phyloP scores from a whole-genome alignment of 768 basidiomycete species.

The Phlebiopsis flavidoalba region DNA sequence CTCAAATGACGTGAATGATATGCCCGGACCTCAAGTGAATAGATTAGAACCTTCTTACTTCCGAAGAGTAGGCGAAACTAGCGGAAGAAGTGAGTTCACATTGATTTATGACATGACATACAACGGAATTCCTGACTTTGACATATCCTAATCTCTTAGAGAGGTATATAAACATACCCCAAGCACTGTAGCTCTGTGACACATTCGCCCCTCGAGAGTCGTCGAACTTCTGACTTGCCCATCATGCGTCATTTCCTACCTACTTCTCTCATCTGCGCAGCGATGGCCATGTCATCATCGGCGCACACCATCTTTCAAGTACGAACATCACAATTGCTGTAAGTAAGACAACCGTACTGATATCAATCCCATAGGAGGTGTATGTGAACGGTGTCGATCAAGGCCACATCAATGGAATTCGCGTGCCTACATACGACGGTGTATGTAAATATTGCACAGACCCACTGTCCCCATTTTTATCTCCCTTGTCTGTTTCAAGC shows the following conservation, averaged over 20 bases:
- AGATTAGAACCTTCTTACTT: background rate
- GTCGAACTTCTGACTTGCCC: background rate
- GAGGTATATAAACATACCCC: background rate
- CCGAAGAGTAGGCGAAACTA: background rate
- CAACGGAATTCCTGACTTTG: background rate
- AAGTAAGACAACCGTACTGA: background rate
- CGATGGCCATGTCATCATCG: conserved; percentile 29
- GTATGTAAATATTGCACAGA: conserved; percentile 23
- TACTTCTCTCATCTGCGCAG: conserved; percentile 17
- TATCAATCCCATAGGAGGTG: conserved; percentile 29
- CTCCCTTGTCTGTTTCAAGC: conserved; percentile 25
- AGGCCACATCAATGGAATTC: conserved; percentile 40
- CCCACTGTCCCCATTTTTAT: background rate
- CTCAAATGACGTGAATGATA: background rate
- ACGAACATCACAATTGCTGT: conserved; percentile 8
- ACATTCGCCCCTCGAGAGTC: background rate
- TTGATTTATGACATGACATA: background rate
- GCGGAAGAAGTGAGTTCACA: background rate
- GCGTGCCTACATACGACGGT: conserved; percentile 43
- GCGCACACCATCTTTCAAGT: conserved; percentile 51
- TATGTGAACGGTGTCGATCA: conserved; percentile 49
- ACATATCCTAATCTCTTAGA: background rate
- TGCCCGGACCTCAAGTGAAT: background rate
- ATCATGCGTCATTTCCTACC: conserved; percentile 2
- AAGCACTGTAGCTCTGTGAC: background rate